These are phyloP conservation scores for Gynandropsis gynandra DNA, from an alignment of 345 rosid genomes.

Conservation along the genomic window DNA sequence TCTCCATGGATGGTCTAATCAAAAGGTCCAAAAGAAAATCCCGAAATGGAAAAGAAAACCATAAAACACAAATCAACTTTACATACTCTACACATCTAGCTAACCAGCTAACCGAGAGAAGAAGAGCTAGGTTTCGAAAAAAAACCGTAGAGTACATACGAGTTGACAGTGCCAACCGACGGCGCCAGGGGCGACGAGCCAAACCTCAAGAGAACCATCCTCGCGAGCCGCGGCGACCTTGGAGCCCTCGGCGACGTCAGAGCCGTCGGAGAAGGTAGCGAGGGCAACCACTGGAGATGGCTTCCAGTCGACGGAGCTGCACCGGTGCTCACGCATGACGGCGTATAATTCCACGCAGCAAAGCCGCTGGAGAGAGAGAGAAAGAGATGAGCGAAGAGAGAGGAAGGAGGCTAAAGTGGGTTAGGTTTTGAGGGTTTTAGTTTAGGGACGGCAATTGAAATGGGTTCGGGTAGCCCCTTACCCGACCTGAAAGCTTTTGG, in stretches of 20 bases:
- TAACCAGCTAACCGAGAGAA: constrained; percentile 14
- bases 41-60: constrained; percentile 12
- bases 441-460: constrained; percentile 16
- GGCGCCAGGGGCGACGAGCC: constrained; percentile 94
- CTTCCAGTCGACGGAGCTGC: constrained; percentile 78
- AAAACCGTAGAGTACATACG: constrained; percentile 47
- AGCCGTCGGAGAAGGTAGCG: constrained; percentile 58
- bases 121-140: background rate
- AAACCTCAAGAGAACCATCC: constrained; percentile 91
- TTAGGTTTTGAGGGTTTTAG: constrained; percentile 25
- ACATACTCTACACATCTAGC: constrained; percentile 23
- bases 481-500: background rate
- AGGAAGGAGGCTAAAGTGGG: constrained; percentile 14
- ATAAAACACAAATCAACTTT: constrained; percentile 28
- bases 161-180: constrained; percentile 98
- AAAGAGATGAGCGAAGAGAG: constrained; percentile 7
- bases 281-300: constrained; percentile 87
- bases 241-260: constrained; percentile 57
- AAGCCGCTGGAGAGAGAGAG: background rate
- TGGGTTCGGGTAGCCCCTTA: constrained; percentile 9
- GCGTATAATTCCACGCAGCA: background rate
- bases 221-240: constrained; percentile 88
- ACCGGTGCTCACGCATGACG: constrained; percentile 52
- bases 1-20: constrained; percentile 76
- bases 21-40: background rate